A percentile compares a stretch with the other conserved stretches of the same genome.
Evolutionary conservation across 2,329 filamentous ascomycete species (phyloP).

Genomic region (Neonectria hederae): DNA sequence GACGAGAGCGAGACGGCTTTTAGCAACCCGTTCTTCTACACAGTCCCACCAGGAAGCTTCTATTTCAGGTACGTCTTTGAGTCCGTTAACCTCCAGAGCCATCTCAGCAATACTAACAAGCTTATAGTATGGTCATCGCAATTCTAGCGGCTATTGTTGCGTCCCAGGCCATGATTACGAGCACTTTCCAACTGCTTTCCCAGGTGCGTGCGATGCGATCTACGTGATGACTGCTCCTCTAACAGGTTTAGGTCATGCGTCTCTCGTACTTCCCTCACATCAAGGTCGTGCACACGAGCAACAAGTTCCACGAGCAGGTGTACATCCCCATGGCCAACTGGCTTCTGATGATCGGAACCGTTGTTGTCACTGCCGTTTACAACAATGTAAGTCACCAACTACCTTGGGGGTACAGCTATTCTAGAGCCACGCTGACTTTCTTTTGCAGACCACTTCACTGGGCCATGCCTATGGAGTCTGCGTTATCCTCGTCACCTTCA

Average conservation of each 20-base stretch:
- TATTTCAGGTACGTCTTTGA: slow-evolving; percentile 48
- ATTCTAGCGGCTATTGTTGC: slow-evolving; percentile 77
- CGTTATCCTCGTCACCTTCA: slow-evolving; percentile 80
- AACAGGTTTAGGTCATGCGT: slow-evolving; percentile 63
- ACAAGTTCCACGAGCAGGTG: slow-evolving; percentile 74
- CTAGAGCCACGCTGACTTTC: slow-evolving; percentile 35
- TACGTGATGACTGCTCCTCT: not conserved
- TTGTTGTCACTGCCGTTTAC: slow-evolving; percentile 76
- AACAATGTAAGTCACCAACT: slow-evolving; percentile 61
- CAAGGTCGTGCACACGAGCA: slow-evolving; percentile 74
- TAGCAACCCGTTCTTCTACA: slow-evolving; percentile 77
- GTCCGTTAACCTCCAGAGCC: too few relatives aligned
- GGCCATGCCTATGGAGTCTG: slow-evolving; percentile 81
- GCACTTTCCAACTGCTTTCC: slow-evolving; percentile 70
- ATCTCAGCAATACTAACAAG: not conserved
- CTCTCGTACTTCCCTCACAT: slow-evolving; percentile 77
- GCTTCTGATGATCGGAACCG: slow-evolving; percentile 76
- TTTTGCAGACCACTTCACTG: slow-evolving; percentile 63
- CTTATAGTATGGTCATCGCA: slow-evolving; percentile 70
- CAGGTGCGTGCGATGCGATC: slow-evolving; percentile 50
- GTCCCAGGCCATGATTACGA: slow-evolving; percentile 80
- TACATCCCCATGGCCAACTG: slow-evolving; percentile 80
- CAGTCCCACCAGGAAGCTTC: slow-evolving; percentile 71
- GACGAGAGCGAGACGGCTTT: slow-evolving; percentile 54
- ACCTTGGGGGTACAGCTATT: not conserved